A percentile compares a stretch with the other conserved stretches of the same genome.
phyloP scores from a whole-genome alignment of 305 asterid genomes.

The Fraxinus angustifolia region DNA sequence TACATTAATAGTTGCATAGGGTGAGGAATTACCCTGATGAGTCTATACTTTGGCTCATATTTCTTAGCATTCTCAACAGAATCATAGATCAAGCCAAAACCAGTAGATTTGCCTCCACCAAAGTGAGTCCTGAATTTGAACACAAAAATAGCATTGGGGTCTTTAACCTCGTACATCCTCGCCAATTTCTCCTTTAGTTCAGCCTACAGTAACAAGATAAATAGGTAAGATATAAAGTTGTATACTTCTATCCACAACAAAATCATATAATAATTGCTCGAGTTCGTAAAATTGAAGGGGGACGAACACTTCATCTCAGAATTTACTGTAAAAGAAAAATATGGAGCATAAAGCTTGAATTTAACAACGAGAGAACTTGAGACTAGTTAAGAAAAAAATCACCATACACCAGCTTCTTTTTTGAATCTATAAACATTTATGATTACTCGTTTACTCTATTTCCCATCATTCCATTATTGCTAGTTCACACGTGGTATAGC shows the following conservation, averaged over 20 bases:
- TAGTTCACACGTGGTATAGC: neutral
- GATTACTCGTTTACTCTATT: neutral
- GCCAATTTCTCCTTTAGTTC: conserved; percentile 63
- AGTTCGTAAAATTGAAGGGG: neutral
- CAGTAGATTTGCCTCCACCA: conserved; percentile 75
- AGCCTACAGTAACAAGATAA: conserved; percentile 32
- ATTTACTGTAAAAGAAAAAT: neutral
- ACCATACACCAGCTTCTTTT: neutral
- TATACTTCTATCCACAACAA: neutral
- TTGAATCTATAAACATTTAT: neutral
- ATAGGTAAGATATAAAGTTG: neutral
- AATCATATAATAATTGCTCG: neutral
- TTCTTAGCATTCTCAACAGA: conserved; percentile 53
- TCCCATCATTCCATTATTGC: neutral
- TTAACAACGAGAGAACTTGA: neutral
- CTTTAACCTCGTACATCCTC: conserved; percentile 56
- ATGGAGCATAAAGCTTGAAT: neutral
- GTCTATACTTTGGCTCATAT: conserved; percentile 43
- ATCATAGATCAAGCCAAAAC: conserved; percentile 67
- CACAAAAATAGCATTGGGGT: conserved; percentile 54
- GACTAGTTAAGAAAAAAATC: neutral
- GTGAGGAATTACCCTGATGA: conserved; percentile 29
- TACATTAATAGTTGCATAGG: neutral
- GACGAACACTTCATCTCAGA: neutral
- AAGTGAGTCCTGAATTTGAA: conserved; percentile 73